These are phyloP conservation scores for Osmozyma mogii DNA, from an alignment of 805 yeast genomes.

Conservation along the genomic window DNA sequence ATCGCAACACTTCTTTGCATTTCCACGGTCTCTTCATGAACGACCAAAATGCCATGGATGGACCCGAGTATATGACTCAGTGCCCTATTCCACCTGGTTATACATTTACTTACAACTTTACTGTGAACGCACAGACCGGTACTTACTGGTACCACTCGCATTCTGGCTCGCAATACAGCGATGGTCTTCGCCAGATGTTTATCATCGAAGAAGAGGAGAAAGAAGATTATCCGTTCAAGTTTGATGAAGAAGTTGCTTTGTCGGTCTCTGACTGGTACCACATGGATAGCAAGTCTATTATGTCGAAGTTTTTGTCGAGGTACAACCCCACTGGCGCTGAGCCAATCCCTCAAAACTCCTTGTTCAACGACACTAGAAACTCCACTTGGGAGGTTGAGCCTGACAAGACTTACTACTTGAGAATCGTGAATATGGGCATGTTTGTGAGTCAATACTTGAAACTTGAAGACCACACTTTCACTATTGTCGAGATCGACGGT, in stretches of 20 bases:
- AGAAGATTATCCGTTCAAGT: slow-evolving; percentile 42
- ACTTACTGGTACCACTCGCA: slow-evolving; percentile 73
- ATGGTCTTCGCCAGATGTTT: slow-evolving; percentile 66
- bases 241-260: slow-evolving; percentile 54
- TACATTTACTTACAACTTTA: slow-evolving; percentile 32
- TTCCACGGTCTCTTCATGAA: slow-evolving; percentile 39
- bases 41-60: slow-evolving; percentile 35
- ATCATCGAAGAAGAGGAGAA: slow-evolving; percentile 48
- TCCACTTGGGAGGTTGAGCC: slow-evolving; percentile 48
- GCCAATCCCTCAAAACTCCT: slow-evolving; percentile 62
- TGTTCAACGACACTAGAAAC: slow-evolving; percentile 60
- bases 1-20: slow-evolving; percentile 33
- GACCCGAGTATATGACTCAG: slow-evolving; percentile 39
- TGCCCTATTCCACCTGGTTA: slow-evolving; percentile 37
- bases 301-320: slow-evolving; percentile 44
- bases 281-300: slow-evolving; percentile 38
- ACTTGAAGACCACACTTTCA: slow-evolving; percentile 34
- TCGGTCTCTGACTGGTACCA: slow-evolving; percentile 63
- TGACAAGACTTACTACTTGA: slow-evolving; percentile 53
- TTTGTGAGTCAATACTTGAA: slow-evolving; percentile 56
- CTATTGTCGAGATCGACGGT: slow-evolving; percentile 38
- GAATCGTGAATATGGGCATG: slow-evolving; percentile 61
- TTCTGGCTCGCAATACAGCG: slow-evolving; percentile 68
- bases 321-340: slow-evolving; percentile 83
- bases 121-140: slow-evolving; percentile 12